Percentiles rank a stretch among this genome's conserved stretches.
Evolutionary conservation across 2,329 filamentous ascomycete genomes (phyloP).

Genomic region (Xylariaceae sp.): DNA sequence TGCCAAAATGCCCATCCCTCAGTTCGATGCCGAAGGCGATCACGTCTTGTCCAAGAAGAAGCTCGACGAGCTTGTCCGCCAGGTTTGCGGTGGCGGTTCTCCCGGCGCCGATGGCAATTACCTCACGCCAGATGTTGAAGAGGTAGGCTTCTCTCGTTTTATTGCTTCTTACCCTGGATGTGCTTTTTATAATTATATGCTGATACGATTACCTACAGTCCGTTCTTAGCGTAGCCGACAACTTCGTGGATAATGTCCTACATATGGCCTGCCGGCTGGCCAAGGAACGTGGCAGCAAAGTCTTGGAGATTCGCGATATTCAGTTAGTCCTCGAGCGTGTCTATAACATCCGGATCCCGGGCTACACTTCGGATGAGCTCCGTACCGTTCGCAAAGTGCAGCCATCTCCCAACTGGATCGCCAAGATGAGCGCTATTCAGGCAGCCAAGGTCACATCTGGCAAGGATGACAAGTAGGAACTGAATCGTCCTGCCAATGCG

Average conservation of each 20-base stretch:
- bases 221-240: slow-evolving; percentile 86
- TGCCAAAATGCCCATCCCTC: slow-evolving; percentile 79
- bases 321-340: slow-evolving; percentile 83
- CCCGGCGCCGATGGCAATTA: slow-evolving; percentile 77
- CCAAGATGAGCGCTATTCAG: slow-evolving; percentile 96
- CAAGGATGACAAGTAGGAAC: slow-evolving; percentile 57
- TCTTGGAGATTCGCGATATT: slow-evolving; percentile 86
- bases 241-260: slow-evolving; percentile 92
- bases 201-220: slow-evolving; percentile 60
- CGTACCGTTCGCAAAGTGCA: slow-evolving; percentile 93
- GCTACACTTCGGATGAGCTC: slow-evolving; percentile 92
- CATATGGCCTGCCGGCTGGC: slow-evolving; percentile 87
- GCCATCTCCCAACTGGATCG: slow-evolving; percentile 86
- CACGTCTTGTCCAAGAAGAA: slow-evolving; percentile 98
- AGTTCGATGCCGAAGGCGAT: slow-evolving; percentile 90
- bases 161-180: not conserved
- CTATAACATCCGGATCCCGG: slow-evolving; percentile 91
- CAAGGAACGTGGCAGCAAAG: slow-evolving; percentile 89
- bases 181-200: slow-evolving; percentile 17
- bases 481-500: slow-evolving; percentile 19
- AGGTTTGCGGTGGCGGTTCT: slow-evolving; percentile 83
- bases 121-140: slow-evolving; percentile 91
- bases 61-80: slow-evolving; percentile 90
- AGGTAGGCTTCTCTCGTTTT: slow-evolving; percentile 63
- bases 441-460: slow-evolving; percentile 83